phyloP scores from a whole-genome alignment of 345 rosid species.

The Populus ilicifolia region DNA sequence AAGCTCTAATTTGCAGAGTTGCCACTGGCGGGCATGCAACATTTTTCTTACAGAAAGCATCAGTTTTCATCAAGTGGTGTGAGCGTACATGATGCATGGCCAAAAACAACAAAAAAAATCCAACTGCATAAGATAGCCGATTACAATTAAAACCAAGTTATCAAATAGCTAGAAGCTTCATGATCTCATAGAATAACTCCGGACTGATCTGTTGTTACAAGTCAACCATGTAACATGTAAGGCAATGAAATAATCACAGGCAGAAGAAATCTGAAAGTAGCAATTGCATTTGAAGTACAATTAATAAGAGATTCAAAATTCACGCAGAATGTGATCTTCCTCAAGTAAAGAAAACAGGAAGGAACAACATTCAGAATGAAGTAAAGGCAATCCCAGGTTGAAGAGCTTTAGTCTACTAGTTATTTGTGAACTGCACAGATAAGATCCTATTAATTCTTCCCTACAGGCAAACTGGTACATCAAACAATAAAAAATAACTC shows the following conservation, averaged over 20 bases:
- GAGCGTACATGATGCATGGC: not conserved
- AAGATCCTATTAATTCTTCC: not conserved
- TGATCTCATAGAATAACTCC: not conserved
- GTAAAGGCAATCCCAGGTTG: not conserved
- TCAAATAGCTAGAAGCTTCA: not conserved
- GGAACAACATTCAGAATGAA: not conserved
- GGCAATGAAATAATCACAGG: not conserved
- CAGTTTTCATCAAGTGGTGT: not conserved
- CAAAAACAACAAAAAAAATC: not conserved
- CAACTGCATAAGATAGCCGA: no score
- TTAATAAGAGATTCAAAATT: not conserved
- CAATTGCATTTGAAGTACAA: not conserved
- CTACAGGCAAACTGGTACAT: not conserved
- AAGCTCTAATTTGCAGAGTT: not conserved
- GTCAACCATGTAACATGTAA: not conserved
- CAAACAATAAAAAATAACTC: no score
- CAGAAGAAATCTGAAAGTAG: not conserved
- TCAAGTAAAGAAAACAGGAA: not conserved
- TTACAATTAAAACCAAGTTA: no score
- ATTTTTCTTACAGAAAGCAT: not conserved
- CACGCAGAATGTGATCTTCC: not conserved
- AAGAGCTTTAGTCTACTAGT: not conserved
- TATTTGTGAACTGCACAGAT: not conserved
- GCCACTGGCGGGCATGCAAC: not conserved
- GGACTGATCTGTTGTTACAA: not conserved